Conservation (phyloP, 2,329 filamentous ascomycete genomes). For the Phoma sp. region DNA sequence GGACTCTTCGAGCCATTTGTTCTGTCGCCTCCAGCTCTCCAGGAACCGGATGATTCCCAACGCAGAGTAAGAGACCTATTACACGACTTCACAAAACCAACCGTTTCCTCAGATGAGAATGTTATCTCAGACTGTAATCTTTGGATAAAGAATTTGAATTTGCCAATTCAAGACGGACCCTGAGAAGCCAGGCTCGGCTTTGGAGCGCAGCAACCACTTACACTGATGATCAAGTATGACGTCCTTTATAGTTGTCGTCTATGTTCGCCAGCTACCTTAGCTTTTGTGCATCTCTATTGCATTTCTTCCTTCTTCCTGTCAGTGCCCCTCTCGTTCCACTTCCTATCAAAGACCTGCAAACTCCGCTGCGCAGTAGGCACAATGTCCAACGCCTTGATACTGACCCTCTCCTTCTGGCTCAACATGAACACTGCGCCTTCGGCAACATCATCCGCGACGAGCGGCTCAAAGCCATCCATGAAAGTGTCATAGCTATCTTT, state of each 20-base stretch:
- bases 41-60: neutral
- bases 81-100: no score
- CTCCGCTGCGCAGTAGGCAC: slow-evolving; percentile 53
- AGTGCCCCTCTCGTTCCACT: slow-evolving; percentile 49
- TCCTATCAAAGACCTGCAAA: slow-evolving; percentile 45
- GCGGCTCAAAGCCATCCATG: slow-evolving; percentile 54
- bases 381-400: slow-evolving; percentile 56
- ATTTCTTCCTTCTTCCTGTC: slow-evolving; percentile 8
- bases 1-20: neutral
- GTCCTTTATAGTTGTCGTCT: no score
- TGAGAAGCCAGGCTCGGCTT: no score
- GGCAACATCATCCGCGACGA: slow-evolving; percentile 53
- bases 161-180: no score
- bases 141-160: no score
- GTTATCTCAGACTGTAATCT: no score
- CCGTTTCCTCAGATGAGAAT: no score
- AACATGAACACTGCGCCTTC: slow-evolving; percentile 54
- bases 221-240: no score
- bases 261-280: no score
- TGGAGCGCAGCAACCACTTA: no score
- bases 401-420: slow-evolving; percentile 47
- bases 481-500: slow-evolving; percentile 52
- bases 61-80: neutral
- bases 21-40: neutral
- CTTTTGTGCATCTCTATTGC: neutral